A percentile compares a stretch with the other conserved stretches of the same genome.
Conservation (phyloP, 2,329 filamentous ascomycete species). For the Cercospora zeina region DNA sequence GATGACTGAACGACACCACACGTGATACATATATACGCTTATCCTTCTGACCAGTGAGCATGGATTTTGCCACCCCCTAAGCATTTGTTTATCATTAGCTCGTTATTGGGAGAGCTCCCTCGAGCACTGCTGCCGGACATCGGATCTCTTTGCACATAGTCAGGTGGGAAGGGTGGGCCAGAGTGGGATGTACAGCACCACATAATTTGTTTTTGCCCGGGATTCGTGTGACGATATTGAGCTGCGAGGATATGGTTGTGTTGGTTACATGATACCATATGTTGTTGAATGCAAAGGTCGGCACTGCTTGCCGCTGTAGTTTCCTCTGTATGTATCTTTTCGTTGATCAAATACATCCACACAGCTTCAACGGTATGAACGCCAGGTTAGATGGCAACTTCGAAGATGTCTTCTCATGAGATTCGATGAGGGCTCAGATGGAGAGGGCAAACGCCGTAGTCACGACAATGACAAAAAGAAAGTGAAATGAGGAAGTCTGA, state of each 20-base stretch:
- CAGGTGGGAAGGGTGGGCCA: neutral
- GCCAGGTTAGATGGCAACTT: too few species aligned
- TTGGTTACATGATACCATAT: neutral
- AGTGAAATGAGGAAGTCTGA: neutral
- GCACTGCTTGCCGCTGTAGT: neutral
- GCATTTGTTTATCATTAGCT: neutral
- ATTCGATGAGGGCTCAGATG: too few species aligned
- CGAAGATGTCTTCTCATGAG: too few species aligned
- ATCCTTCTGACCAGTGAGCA: constrained; percentile 2
- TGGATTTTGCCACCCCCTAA: neutral
- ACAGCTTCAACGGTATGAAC: too few species aligned
- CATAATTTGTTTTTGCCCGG: neutral
- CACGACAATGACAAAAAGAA: neutral
- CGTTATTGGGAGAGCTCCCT: neutral
- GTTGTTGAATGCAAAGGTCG: neutral
- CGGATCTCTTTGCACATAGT: neutral
- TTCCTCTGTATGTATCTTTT: neutral
- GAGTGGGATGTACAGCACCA: neutral
- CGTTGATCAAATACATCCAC: too few species aligned
- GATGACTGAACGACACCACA: constrained; percentile 11
- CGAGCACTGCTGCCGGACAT: neutral
- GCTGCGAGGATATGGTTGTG: neutral
- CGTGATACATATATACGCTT: constrained; percentile 1
- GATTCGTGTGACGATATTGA: neutral
- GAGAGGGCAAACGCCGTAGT: too few species aligned